Conservation (phyloP, 345 rosid genomes). For the Brassica juncea region DNA sequence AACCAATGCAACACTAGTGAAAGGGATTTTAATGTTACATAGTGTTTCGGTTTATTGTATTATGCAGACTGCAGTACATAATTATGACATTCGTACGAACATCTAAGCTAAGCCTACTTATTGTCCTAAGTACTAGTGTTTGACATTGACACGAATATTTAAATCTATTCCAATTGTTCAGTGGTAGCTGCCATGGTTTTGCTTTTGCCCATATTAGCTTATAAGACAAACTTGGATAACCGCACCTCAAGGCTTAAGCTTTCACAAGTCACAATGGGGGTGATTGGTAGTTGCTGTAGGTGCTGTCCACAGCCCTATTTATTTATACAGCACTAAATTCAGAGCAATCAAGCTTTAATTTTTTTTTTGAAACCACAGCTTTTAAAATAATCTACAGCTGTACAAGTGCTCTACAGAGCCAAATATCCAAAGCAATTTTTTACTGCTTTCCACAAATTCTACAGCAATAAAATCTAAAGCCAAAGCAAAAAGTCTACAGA, state of each 20-base stretch:
- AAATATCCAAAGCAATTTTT: no score
- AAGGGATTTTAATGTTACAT: slow-evolving; percentile 1
- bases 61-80: not conserved
- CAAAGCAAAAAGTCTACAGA: no score
- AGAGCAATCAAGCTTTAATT: no score
- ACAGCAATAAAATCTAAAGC: no score
- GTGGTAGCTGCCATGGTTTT: slow-evolving; percentile 20
- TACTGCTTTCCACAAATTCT: no score
- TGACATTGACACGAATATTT: slow-evolving; percentile 17
- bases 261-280: slow-evolving; percentile 37
- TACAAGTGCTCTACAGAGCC: no score
- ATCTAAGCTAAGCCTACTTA: slow-evolving; percentile 18
- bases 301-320: no score
- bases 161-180: slow-evolving; percentile 1
- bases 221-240: slow-evolving; percentile 34
- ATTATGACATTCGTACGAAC: slow-evolving; percentile 1
- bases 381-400: no score
- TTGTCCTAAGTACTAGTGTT: slow-evolving; percentile 19
- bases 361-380: no score
- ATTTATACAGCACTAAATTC: no score
- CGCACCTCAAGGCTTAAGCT: slow-evolving; percentile 42
- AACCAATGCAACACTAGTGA: slow-evolving; percentile 17
- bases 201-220: slow-evolving; percentile 19
- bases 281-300: no score
- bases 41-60: slow-evolving; percentile 4